A percentile compares a stretch with the other conserved stretches of the same genome.
phyloP scores from a whole-genome alignment of 768 basidiomycete species.

The Pleurotus salmoneostramineus region DNA sequence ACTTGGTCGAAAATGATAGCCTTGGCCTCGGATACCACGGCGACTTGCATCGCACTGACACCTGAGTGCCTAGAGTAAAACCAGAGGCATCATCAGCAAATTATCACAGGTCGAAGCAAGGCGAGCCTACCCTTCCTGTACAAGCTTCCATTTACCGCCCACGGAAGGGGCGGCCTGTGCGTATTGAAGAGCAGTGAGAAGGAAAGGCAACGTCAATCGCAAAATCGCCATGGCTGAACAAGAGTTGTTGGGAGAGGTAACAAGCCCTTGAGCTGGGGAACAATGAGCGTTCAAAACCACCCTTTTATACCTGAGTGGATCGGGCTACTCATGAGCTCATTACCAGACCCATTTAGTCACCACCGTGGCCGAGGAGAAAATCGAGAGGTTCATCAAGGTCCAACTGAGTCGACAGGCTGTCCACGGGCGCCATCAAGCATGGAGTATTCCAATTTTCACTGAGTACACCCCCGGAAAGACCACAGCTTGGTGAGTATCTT shows the following conservation, averaged over 20 bases:
- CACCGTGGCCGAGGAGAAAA: neutral
- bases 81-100: neutral
- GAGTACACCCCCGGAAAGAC: neutral
- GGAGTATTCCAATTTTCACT: neutral
- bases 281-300: neutral
- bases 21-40: slow-evolving; percentile 17
- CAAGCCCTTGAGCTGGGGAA: neutral
- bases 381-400: neutral
- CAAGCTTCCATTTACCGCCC: slow-evolving; percentile 8
- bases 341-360: neutral
- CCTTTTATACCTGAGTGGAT: neutral
- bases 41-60: slow-evolving; percentile 19
- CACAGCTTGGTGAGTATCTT: neutral
- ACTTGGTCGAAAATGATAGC: slow-evolving; percentile 20
- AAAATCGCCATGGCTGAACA: neutral
- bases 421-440: neutral
- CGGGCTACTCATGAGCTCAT: neutral
- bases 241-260: neutral
- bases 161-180: neutral
- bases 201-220: neutral
- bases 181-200: neutral
- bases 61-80: slow-evolving; percentile 16
- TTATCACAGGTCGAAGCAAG: neutral
- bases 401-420: neutral
- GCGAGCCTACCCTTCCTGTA: slow-evolving; percentile 11